These are phyloP conservation scores for Drosera spatulata DNA, from an alignment of 179 eudicot species.

Conservation along the genomic window DNA sequence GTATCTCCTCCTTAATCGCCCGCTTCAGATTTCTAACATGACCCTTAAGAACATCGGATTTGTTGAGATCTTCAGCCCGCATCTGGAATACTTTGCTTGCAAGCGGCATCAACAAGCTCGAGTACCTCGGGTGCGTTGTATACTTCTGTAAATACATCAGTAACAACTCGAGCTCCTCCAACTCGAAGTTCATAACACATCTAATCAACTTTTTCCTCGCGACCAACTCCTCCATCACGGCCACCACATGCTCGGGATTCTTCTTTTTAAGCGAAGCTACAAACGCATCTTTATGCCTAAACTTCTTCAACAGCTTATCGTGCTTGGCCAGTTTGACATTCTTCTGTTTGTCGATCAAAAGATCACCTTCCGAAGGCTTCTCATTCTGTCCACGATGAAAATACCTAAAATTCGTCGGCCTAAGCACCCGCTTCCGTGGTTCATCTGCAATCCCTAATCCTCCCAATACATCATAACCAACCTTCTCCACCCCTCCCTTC, in stretches of 20 bases:
- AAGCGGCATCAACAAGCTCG: conserved; percentile 51
- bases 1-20: conserved; percentile 65
- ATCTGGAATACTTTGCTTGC: conserved; percentile 64
- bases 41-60: conserved; percentile 32
- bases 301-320: conserved; percentile 74
- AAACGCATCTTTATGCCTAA: conserved; percentile 78
- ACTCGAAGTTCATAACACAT: conserved; percentile 54
- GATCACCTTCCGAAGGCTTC: conserved; percentile 76
- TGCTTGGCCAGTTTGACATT: conserved; percentile 67
- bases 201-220: conserved; percentile 66
- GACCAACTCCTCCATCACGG: conserved; percentile 89
- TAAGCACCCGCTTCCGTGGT: conserved; percentile 35
- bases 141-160: conserved; percentile 56
- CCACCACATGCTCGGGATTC: conserved; percentile 59
- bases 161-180: conserved; percentile 58
- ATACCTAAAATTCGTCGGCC: conserved; percentile 68
- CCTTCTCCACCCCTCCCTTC: conserved; percentile 22
- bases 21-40: conserved; percentile 55
- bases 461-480: no score
- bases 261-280: conserved; percentile 57
- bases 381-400: conserved; percentile 72
- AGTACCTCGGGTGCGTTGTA: conserved; percentile 56
- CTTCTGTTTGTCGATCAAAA: conserved; percentile 44
- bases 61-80: conserved; percentile 53
- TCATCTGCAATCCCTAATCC: conserved; percentile 20